A percentile compares a stretch with the other conserved stretches of the same genome.
Conservation (phyloP, 306 rosid species). For the Cicer chorassanicum region DNA sequence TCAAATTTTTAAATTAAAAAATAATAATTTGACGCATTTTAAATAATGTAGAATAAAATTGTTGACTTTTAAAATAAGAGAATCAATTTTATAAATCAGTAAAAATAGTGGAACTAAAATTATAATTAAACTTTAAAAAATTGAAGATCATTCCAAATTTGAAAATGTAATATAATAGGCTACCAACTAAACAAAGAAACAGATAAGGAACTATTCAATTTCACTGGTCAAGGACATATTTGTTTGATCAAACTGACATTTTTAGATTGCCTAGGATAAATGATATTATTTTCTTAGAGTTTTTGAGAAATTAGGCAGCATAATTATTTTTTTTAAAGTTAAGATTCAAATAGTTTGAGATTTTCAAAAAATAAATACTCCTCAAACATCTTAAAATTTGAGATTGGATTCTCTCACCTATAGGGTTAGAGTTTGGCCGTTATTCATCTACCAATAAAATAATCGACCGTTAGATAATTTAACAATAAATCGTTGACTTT, state of each 20-base stretch:
- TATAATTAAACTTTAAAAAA: background rate
- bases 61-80: no score
- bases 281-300: no score
- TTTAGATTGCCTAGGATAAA: no score
- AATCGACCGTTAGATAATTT: background rate
- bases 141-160: background rate
- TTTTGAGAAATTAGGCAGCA: no score
- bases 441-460: rapidly evolving
- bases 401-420: background rate
- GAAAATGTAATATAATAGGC: background rate
- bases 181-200: background rate
- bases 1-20: no score
- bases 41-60: no score
- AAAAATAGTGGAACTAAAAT: no score
- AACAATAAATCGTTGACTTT: background rate
- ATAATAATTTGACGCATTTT: no score
- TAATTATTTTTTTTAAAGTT: no score
- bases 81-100: no score
- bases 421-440: no score
- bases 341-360: background rate
- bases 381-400: background rate
- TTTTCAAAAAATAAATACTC: no score
- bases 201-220: background rate
- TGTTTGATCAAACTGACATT: background rate
- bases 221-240: background rate